Evolutionary conservation across 2,329 filamentous ascomycete genomes (phyloP).

Genomic region (Sarocladiaceae sp.): DNA sequence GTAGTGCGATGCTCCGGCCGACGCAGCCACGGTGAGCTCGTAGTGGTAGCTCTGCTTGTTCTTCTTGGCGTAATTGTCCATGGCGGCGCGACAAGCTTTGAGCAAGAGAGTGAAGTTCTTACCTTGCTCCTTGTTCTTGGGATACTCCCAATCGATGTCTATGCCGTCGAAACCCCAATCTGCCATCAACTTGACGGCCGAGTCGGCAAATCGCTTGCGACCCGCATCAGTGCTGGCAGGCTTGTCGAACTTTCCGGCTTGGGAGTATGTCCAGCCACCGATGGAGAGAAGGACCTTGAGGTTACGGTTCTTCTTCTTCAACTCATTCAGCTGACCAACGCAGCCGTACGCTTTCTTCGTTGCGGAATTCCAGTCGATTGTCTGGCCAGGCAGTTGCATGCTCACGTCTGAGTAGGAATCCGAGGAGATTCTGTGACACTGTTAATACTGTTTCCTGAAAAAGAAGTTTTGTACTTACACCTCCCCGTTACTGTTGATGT

Average conservation of each 20-base stretch:
- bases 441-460: background rate
- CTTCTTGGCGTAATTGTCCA: slow-evolving; percentile 36
- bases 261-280: slow-evolving; percentile 77
- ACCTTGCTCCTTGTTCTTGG: slow-evolving; percentile 27
- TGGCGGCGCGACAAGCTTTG: slow-evolving; percentile 34
- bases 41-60: slow-evolving; percentile 42
- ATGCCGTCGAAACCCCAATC: slow-evolving; percentile 50
- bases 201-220: slow-evolving; percentile 62
- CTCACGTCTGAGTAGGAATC: slow-evolving; percentile 46
- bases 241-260: slow-evolving; percentile 54
- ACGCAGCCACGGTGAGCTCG: slow-evolving; percentile 45
- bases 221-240: slow-evolving; percentile 60
- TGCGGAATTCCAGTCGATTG: slow-evolving; percentile 43
- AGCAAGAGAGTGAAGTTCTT: slow-evolving; percentile 38
- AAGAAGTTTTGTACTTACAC: slow-evolving; percentile 31
- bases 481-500: slow-evolving; percentile 40
- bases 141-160: slow-evolving; percentile 14
- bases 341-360: slow-evolving; percentile 72
- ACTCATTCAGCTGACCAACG: slow-evolving; percentile 69
- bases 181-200: slow-evolving; percentile 64
- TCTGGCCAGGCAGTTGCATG: slow-evolving; percentile 65
- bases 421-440: slow-evolving; percentile 19
- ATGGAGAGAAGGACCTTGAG: slow-evolving; percentile 74
- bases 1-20: slow-evolving; percentile 46
- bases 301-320: slow-evolving; percentile 72